A percentile compares a stretch with the other conserved stretches of the same genome.
Conservation (phyloP, 345 rosid species). For the Syzygium aromaticum region DNA sequence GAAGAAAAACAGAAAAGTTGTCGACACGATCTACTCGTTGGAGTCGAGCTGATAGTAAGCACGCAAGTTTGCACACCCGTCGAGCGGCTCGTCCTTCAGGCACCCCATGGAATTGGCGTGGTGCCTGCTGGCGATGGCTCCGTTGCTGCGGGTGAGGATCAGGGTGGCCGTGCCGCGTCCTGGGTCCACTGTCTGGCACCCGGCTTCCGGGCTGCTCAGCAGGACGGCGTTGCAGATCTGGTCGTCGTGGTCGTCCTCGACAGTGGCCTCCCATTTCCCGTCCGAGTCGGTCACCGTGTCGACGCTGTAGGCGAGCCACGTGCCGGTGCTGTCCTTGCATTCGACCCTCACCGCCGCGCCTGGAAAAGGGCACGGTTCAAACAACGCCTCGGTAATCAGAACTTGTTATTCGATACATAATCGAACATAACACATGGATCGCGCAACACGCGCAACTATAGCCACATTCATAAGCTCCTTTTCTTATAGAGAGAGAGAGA, state of each 20-base stretch:
- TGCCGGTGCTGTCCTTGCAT: constrained; percentile 35
- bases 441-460: background rate
- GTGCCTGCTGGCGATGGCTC: constrained; percentile 38
- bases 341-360: constrained; percentile 48
- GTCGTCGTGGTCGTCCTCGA: constrained; percentile 50
- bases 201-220: constrained; percentile 32
- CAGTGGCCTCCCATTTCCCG: constrained; percentile 36
- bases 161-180: constrained; percentile 40
- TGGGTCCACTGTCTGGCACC: constrained; percentile 27
- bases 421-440: background rate
- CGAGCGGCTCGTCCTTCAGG: constrained; percentile 22
- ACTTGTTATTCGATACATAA: background rate
- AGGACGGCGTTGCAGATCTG: constrained; percentile 36
- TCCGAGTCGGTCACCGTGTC: constrained; percentile 25
- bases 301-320: constrained; percentile 10
- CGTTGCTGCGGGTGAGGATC: constrained; percentile 57
- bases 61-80: constrained; percentile 34
- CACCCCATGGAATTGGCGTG: constrained; percentile 61
- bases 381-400: background rate
- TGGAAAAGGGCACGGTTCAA: constrained; percentile 5
- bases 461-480: background rate
- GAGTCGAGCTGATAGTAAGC: background rate
- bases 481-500: background rate
- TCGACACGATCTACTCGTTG: background rate
- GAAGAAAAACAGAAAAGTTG: background rate